Evolutionary conservation across 176 grass and related monocot species (phyloP), one percentile per base, ranked within the genome.

Genomic region (Phyllostachys edulis): DNA sequence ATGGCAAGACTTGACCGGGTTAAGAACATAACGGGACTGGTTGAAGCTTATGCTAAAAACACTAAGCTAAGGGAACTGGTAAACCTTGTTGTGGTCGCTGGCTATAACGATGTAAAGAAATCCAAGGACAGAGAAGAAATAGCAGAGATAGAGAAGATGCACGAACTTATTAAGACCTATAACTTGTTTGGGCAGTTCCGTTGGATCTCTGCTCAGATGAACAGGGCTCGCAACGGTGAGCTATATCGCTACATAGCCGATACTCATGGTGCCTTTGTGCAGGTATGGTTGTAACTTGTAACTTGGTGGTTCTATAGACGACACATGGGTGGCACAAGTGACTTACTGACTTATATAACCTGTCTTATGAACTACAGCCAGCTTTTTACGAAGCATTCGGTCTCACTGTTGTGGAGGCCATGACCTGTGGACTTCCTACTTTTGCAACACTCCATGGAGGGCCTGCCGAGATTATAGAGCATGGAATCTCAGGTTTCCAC

Each of bases 341-440:
- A 44, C 49, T 67, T 61, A 27, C 44, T 74, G 62, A 90, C 67
- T 69, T 17, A 45, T 68, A 32, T 67, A 50, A 50, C 10, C 23
- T 49, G 9, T 7, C 4, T 42, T 87, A 47, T 71, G 47, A 72
- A 77, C 44, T 79, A 32, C 86, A 98, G 96, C 93, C 93, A 54
- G 96, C 96, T 14, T 93, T 98, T 42, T 98, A 93, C 75, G 96
- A 98, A 90, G 93, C 96, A 27, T 98, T 98, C 23, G 96, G 96
- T 15, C 91, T 98, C 76, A 98, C 96, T 71, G 93, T 98, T 37
- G 85, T 98, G 69, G 96, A 98, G 83, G 89, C 93, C 42, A 93
- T 95, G 93, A 98, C 87, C 46, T 98, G 93, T 52, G 89, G 93
- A 67, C 89, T 95, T 20, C 93, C 96, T 73, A 98, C 96, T 40